Evolutionary conservation across 495 filamentous ascomycete genomes (phyloP), one percentile per base, ranked within the genome.

Genomic region (Neohortaea acidophila): DNA sequence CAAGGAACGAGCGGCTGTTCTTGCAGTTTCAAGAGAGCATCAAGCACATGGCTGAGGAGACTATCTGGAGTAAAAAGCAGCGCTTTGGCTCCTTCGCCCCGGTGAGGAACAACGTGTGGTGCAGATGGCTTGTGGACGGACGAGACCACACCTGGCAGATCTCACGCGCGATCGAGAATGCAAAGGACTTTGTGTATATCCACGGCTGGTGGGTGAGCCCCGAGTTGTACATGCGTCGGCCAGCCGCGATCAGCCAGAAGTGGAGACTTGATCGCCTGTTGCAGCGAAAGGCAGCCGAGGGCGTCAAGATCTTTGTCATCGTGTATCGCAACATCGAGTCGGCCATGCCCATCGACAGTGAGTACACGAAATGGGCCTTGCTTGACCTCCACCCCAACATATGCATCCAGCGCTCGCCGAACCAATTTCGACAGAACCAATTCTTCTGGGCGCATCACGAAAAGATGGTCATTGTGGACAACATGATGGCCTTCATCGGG

Each of bases 381-480:
- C 76, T 99, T 15, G 91, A 96, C 49, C 68, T 99, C 10, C 86
- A 94, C 51, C 84, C 84, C 7, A 99, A 99, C 51, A 70, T 99
- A 43, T 91, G 92, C 52, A 85, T 99, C 7, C 83, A 96, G 50
- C 69, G 89, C 49, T 94, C 85, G 2, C 89, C 89, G 1, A 94
- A 99, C 48, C 89, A 99, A 55, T 84, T 94, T 57, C 77, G 89
- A 41, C 93, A 99, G 62, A 93, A 93, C 44, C 92, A 91, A n/a
- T 99, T 99, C 61, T 99, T 96, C 64, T 99, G 89, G 71, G 89
- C 89, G 18, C 89, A 99, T 54, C 89, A 99, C 56, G 89, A 99
- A 57, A 99, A 99, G 54, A 69, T 99, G 9, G 83, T 83, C 48
- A 75, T 99, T 32, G 80, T 99, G 21, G 89, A 99, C 54, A 87